phyloP scores from a whole-genome alignment of 768 basidiomycete species.

The Leccinum subgranulosum region DNA sequence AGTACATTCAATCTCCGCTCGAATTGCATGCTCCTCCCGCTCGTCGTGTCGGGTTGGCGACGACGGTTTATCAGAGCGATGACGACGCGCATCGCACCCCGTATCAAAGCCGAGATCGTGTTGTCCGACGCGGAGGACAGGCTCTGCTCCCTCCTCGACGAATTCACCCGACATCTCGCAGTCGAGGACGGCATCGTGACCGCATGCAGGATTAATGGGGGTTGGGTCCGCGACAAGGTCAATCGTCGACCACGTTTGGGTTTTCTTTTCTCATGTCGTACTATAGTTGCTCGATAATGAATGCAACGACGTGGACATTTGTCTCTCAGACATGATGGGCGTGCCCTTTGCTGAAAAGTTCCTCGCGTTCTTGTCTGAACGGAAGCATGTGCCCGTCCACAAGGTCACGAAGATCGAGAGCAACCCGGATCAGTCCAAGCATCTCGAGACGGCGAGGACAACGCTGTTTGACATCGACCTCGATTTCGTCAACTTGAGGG shows the following conservation, averaged over 20 bases:
- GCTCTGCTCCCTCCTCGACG: slow-evolving; percentile 77
- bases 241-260: slow-evolving; percentile 17
- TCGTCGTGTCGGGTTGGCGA: slow-evolving; percentile 9
- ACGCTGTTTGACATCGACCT: slow-evolving; percentile 77
- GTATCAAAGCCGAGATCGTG: slow-evolving; percentile 38
- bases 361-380: slow-evolving; percentile 47
- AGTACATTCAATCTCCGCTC: slow-evolving; percentile 24
- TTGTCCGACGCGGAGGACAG: slow-evolving; percentile 66
- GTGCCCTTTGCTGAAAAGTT: slow-evolving; percentile 82
- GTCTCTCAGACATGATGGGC: slow-evolving; percentile 87
- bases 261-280: slow-evolving; percentile 12
- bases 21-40: slow-evolving; percentile 14
- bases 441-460: slow-evolving; percentile 92
- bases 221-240: slow-evolving; percentile 99
- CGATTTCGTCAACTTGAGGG: slow-evolving; percentile 91
- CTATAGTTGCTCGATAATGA: slow-evolving; percentile 71
- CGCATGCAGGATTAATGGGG: slow-evolving; percentile 89
- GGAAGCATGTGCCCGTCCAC: slow-evolving; percentile 29
- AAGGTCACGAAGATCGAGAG: slow-evolving; percentile 82
- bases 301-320: slow-evolving; percentile 93
- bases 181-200: slow-evolving; percentile 51
- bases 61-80: slow-evolving; percentile 20
- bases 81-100: slow-evolving; percentile 32
- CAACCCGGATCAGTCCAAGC: slow-evolving; percentile 97
- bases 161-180: slow-evolving; percentile 60